Evolutionary conservation across 2,329 filamentous ascomycete species (phyloP).

Genomic region (Aspergillus pseudoterreus): DNA sequence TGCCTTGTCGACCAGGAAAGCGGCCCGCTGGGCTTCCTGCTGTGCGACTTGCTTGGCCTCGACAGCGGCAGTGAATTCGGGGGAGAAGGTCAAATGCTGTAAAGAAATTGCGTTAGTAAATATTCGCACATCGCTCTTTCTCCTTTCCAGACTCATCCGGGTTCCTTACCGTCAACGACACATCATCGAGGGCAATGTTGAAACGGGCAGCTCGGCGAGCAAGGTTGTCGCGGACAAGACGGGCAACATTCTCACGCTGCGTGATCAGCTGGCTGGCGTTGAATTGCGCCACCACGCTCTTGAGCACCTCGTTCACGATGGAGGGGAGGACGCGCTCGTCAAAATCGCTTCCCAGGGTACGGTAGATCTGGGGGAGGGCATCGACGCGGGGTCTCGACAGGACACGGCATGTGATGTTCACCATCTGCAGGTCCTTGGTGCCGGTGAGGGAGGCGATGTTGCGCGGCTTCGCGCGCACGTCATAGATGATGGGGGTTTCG

Average conservation of each 20-base stretch:
- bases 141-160: no score
- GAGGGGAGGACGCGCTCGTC: slow-evolving; percentile 95
- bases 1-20: slow-evolving; percentile 97
- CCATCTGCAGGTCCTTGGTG: slow-evolving; percentile 99
- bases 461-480: slow-evolving; percentile 94
- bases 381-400: slow-evolving; percentile 85
- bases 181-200: slow-evolving; percentile 96
- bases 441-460: slow-evolving; percentile 96
- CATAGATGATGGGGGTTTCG: slow-evolving; percentile 93
- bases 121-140: no score
- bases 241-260: slow-evolving; percentile 94
- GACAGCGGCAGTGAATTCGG: slow-evolving; percentile 66
- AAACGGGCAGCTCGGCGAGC: slow-evolving; percentile 87
- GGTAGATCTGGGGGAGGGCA: slow-evolving; percentile 92
- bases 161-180: slow-evolving; percentile 76
- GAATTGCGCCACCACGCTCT: slow-evolving; percentile 98
- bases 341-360: slow-evolving; percentile 91
- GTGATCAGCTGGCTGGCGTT: slow-evolving; percentile 98
- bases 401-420: slow-evolving; percentile 99
- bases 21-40: slow-evolving; percentile 94
- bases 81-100: slow-evolving; percentile 65
- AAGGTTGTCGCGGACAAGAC: slow-evolving; percentile 87
- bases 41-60: slow-evolving; percentile 68
- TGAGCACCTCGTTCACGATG: slow-evolving; percentile 97
- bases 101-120: slow-evolving; percentile 7